Evolutionary conservation across 495 filamentous ascomycete species (phyloP), one percentile per base, ranked within the genome.

Genomic region (Lasiosphaeris hirsuta): DNA sequence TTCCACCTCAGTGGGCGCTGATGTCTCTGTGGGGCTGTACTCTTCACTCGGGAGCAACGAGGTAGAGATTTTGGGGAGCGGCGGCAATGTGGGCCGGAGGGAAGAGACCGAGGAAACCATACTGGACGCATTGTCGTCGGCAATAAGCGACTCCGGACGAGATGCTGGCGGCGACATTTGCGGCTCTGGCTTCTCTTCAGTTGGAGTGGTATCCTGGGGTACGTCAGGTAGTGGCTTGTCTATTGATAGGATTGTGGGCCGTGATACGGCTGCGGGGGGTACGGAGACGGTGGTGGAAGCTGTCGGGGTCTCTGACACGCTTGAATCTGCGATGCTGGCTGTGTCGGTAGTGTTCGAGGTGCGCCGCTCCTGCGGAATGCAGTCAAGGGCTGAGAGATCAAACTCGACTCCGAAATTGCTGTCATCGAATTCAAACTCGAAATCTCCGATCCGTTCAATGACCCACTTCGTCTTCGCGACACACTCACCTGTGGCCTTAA

Each of bases 381-480:
- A 56, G 59, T 75, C 75, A 52, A 80, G 64, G 13, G 72, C 63
- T 3, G 68, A 66, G 17, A 79, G 57, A 14, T 83, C 77, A 51
- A 75, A 58, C 41, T 84, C 77, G 49, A 85, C 70, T 1, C 73
- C 75, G n/a, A 81, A 63, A 19, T 66, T 73, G 42, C 68, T 65
- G 44, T 67, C 66, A 17, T 74, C 72, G 13, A 80, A 66, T 43
- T 90, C 86, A 53, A 96, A 82, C 66, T 96, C 92, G 64, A 99
- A 96, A 70, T 99, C 94, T 18, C 94, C 95, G 59, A 94, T 90
- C 47, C 87, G 79, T 72, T 96, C 91, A 56, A 99, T 86, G 38
- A 96, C 86, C 71, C 83, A 77, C 63, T 88, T 90, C 19, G 92
- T 86, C 69, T 91, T 92, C 5, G 86, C 85, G 17, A 95, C 85